Conservation (phyloP, 306 rosid genomes). For the Hippophae rhamnoides region DNA sequence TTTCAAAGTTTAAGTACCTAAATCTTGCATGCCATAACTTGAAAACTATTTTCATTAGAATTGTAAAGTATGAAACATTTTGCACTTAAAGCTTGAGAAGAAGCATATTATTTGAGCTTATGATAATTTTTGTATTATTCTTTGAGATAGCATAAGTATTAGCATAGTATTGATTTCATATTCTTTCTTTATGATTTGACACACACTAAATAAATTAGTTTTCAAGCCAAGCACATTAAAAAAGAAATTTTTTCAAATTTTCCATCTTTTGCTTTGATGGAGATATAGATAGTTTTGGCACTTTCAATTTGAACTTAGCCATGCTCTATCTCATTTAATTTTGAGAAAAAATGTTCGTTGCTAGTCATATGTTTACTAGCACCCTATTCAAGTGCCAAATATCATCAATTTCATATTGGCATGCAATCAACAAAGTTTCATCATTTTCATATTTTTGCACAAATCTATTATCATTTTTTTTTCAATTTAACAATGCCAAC, state of each 20-base stretch:
- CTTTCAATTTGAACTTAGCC: background rate
- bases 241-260: background rate
- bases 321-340: background rate
- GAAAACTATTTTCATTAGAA: background rate
- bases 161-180: background rate
- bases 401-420: background rate
- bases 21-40: background rate
- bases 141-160: too few relatives aligned
- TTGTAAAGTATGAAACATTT: background rate
- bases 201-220: background rate
- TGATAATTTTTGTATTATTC: background rate
- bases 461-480: background rate
- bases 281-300: background rate
- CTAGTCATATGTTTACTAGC: background rate
- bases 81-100: background rate
- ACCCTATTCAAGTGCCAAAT: background rate
- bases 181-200: background rate
- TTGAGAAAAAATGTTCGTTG: background rate
- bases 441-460: background rate
- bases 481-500: background rate
- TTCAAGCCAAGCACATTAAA: background rate
- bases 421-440: too few relatives aligned
- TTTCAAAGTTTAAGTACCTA: slow-evolving; percentile 8
- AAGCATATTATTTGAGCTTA: background rate
- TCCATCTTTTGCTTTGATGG: background rate